Evolutionary conservation across 1,284 basidiomycete species (phyloP).

Genomic region (Tausonia pullulans): DNA sequence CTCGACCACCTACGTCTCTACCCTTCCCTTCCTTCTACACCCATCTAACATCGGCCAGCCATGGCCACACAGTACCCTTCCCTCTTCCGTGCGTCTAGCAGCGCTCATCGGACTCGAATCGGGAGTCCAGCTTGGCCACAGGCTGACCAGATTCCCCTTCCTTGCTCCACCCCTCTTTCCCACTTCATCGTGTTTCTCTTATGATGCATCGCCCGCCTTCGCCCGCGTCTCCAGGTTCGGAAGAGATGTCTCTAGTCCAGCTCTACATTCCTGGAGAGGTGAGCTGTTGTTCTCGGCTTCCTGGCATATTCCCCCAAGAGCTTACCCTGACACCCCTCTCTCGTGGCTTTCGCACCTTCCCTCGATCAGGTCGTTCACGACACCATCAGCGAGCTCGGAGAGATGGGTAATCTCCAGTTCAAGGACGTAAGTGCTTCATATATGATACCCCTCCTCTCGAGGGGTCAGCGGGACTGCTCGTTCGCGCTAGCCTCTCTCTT

Average conservation of each 20-base stretch:
- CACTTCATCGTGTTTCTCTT: no score
- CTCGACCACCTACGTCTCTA: no score
- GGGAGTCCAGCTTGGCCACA: no score
- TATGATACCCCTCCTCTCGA: no score
- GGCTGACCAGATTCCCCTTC: no score
- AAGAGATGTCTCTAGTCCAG: constrained; percentile 95
- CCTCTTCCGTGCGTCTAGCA: constrained; percentile 7
- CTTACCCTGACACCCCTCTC: not conserved
- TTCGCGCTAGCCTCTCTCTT: no score
- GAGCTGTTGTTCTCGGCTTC: not conserved
- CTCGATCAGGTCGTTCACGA: constrained; percentile 55
- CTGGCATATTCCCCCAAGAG: not conserved
- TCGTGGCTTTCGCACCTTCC: not conserved
- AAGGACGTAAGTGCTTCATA: constrained; percentile 64
- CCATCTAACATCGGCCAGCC: not conserved
- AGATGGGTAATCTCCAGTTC: constrained; percentile 93
- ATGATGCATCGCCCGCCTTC: not conserved
- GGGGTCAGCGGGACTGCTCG: no score
- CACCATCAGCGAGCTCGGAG: constrained; percentile 86
- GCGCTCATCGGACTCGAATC: no score
- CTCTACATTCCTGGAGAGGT: constrained; percentile 96
- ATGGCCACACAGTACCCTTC: constrained; percentile 13
- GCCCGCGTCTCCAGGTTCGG: constrained; percentile 52
- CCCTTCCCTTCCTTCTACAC: no score
- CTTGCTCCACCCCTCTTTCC: no score